Conservation (phyloP, 2,329 filamentous ascomycete genomes). For the Immersiporthe knoxdaviesiana region DNA sequence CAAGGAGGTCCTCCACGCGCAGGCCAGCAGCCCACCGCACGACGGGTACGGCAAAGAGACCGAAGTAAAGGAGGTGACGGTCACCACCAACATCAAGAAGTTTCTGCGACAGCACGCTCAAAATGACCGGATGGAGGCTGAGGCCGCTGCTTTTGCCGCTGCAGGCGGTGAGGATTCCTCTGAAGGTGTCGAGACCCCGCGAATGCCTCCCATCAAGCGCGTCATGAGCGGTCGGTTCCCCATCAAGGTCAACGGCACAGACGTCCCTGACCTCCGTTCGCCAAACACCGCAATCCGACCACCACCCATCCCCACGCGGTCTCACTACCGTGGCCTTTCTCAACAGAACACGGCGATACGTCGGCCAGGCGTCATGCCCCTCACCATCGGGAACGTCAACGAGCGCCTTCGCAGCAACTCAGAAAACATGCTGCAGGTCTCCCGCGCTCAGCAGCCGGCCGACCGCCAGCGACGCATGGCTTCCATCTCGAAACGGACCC, state of each 20-base stretch:
- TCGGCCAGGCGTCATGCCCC: constrained; percentile 72
- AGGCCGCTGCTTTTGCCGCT: constrained; percentile 41
- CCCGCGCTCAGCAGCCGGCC: constrained; percentile 48
- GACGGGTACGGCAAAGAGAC: constrained; percentile 61
- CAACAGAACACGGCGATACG: constrained; percentile 68
- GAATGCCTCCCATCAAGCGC: constrained; percentile 64
- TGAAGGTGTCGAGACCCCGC: constrained; percentile 80
- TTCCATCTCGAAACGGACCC: constrained; percentile 61
- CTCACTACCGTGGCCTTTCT: constrained; percentile 77
- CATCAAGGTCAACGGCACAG: constrained; percentile 71
- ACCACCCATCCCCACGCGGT: constrained; percentile 78
- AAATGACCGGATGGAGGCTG: constrained; percentile 56
- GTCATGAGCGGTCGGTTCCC: constrained; percentile 68
- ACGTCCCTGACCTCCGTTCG: constrained; percentile 69
- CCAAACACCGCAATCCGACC: constrained; percentile 64
- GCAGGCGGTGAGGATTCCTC: constrained; percentile 62
- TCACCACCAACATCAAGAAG: constrained; percentile 65
- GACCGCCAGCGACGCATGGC: constrained; percentile 66
- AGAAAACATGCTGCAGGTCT: constrained; percentile 58
- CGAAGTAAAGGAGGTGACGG: constrained; percentile 64
- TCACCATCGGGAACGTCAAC: constrained; percentile 69
- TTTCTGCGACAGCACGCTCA: constrained; percentile 59
- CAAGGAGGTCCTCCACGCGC: constrained; percentile 66
- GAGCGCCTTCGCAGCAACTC: constrained; percentile 70
- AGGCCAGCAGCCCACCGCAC: constrained; percentile 58